Evolutionary conservation across 164 flowering plant species (phyloP).

Genomic region (Litsea cubeba): DNA sequence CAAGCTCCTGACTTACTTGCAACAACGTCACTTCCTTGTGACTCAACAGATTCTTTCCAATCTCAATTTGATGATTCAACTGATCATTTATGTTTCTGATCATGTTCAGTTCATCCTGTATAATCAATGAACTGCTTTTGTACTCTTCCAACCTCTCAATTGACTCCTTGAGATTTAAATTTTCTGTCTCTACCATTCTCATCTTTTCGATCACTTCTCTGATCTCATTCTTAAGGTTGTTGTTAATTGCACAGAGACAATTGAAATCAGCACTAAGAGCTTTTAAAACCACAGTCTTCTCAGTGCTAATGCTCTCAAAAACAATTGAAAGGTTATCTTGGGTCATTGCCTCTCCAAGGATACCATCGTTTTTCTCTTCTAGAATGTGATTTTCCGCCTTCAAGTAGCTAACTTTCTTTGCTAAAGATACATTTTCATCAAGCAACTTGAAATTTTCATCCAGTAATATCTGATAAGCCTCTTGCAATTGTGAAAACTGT

Average conservation of each 20-base stretch:
- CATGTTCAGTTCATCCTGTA: slow-evolving; percentile 35
- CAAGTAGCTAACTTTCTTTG: slow-evolving; percentile 30
- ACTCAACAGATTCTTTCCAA: slow-evolving; percentile 30
- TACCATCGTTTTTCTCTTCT: slow-evolving; percentile 42
- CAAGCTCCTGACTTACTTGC: slow-evolving; percentile 40
- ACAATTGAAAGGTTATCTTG: slow-evolving; percentile 38
- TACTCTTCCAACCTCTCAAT: slow-evolving; percentile 25
- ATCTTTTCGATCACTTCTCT: slow-evolving; percentile 14
- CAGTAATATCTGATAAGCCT: slow-evolving; percentile 21
- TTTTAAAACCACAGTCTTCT: slow-evolving; percentile 40
- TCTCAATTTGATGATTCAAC: slow-evolving; percentile 31
- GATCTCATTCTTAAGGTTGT: slow-evolving; percentile 28
- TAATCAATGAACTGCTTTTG: neutral
- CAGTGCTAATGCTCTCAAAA: slow-evolving; percentile 39
- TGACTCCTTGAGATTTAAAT: slow-evolving; percentile 35
- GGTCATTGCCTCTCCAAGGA: slow-evolving; percentile 39
- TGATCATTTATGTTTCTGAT: slow-evolving; percentile 28
- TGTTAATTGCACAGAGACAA: slow-evolving; percentile 28
- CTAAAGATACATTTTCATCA: slow-evolving; percentile 40
- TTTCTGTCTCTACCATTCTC: slow-evolving; percentile 39
- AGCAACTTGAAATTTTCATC: slow-evolving; percentile 31
- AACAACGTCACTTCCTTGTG: slow-evolving; percentile 42
- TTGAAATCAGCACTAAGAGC: slow-evolving; percentile 33
- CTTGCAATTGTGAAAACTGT: slow-evolving; percentile 31
- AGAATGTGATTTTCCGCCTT: slow-evolving; percentile 38